Conservation (phyloP, 768 basidiomycete species). For the Hydnomerulius pinastri region DNA sequence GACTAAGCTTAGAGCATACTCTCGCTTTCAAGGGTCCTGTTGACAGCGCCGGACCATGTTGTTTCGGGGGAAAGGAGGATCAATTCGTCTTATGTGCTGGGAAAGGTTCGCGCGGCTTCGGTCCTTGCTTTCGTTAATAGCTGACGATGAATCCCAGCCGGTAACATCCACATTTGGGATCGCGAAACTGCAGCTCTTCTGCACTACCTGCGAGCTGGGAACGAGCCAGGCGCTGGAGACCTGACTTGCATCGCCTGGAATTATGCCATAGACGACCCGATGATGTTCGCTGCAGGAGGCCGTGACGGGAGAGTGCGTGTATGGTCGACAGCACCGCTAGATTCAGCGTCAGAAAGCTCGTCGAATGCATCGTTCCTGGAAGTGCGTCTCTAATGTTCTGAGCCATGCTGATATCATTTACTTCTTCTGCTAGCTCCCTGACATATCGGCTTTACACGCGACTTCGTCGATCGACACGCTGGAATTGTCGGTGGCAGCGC, state of each 20-base stretch:
- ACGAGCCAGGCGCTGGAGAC: conserved; percentile 53
- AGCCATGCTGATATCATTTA: too few species aligned
- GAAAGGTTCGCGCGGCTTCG: conserved; percentile 50
- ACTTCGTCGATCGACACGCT: too few species aligned
- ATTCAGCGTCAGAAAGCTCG: conserved; percentile 8
- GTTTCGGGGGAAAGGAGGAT: conserved; percentile 77
- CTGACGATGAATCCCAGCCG: conserved; percentile 46
- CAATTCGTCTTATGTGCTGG: conserved; percentile 79
- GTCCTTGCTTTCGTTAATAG: conserved; percentile 12
- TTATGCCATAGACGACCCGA: conserved; percentile 46
- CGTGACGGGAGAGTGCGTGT: conserved; percentile 78
- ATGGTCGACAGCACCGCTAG: conserved; percentile 54
- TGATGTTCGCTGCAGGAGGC: conserved; percentile 69
- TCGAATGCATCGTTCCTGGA: too few species aligned
- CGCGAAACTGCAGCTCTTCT: conserved; percentile 72
- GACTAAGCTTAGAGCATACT: conserved; percentile 55
- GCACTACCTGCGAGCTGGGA: conserved; percentile 63
- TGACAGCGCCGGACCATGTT: conserved; percentile 77
- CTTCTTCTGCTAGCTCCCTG: too few species aligned
- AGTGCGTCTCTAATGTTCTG: too few species aligned
- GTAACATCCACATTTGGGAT: conserved; percentile 87
- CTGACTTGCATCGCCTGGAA: conserved; percentile 86
- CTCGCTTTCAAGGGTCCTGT: conserved; percentile 63
- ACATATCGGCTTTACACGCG: too few species aligned
- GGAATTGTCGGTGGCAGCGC: too few species aligned